phyloP scores from a whole-genome alignment of 2,329 filamentous ascomycete genomes.

The Arthrobotrys megalospora region DNA sequence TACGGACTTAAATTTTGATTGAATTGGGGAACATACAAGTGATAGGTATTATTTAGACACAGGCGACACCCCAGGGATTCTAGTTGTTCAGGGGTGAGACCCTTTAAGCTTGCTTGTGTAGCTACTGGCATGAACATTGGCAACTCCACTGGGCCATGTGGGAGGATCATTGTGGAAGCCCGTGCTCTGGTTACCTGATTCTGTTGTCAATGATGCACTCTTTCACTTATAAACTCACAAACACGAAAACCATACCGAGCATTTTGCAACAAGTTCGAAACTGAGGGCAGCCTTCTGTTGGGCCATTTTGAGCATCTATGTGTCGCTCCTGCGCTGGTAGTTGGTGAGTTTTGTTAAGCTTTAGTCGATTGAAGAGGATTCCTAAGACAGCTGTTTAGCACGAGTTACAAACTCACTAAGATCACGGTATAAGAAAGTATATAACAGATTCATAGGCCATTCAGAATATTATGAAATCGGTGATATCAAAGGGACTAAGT shows the following conservation, averaged over 20 bases:
- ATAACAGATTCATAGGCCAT: constrained; percentile 6
- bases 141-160: constrained; percentile 90
- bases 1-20: neutral
- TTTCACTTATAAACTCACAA: constrained; percentile 7
- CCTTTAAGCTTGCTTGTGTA: constrained; percentile 95
- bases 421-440: neutral
- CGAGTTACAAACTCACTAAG: neutral
- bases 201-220: neutral
- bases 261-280: constrained; percentile 83
- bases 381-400: constrained; percentile 9
- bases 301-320: constrained; percentile 58
- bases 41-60: constrained; percentile 98
- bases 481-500: constrained; percentile 48
- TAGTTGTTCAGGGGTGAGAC: constrained; percentile 90
- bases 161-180: constrained; percentile 87
- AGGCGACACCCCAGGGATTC: constrained; percentile 89
- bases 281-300: constrained; percentile 75
- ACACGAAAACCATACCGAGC: constrained; percentile 76
- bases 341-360: neutral
- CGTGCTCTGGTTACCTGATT: constrained; percentile 94
- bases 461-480: constrained; percentile 49
- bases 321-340: neutral
- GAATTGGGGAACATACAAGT: constrained; percentile 72
- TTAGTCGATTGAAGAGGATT: neutral
- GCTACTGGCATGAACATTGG: constrained; percentile 99